Evolutionary conservation across 768 basidiomycete genomes (phyloP).

Genomic region (Scleroderma citrinum): DNA sequence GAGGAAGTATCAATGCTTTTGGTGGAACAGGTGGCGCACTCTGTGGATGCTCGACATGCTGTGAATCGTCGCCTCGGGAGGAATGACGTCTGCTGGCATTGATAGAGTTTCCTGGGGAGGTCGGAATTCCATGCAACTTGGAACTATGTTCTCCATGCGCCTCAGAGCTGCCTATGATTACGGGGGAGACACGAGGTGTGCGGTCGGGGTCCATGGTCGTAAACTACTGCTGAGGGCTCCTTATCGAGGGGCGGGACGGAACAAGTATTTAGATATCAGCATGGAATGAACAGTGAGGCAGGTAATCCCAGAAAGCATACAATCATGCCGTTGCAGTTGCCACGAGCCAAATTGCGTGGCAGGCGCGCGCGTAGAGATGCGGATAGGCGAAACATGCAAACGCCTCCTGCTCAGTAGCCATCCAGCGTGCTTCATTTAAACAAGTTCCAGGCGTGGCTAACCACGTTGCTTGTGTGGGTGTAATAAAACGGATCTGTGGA

Average conservation of each 20-base stretch:
- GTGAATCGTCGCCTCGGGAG: not conserved
- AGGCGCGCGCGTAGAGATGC: too few species aligned
- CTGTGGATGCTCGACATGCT: not conserved
- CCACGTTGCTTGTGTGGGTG: too few species aligned
- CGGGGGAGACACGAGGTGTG: not conserved
- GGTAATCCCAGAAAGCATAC: too few species aligned
- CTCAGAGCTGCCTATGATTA: not conserved
- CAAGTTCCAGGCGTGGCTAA: too few species aligned
- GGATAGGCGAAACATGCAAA: too few species aligned
- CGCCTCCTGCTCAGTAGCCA: too few species aligned
- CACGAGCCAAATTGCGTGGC: too few species aligned
- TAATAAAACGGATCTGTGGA: too few species aligned
- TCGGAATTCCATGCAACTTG: not conserved
- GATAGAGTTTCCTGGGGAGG: not conserved
- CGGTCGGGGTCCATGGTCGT: not conserved
- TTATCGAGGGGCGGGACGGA: not conserved
- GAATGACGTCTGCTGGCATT: not conserved
- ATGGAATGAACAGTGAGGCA: not conserved
- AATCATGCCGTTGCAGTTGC: too few species aligned
- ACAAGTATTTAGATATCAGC: not conserved
- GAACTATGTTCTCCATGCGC: not conserved
- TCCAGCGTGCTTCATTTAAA: too few species aligned
- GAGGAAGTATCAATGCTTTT: not conserved
- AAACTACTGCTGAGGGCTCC: not conserved
- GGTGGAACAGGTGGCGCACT: not conserved